Percentiles rank a stretch among this genome's conserved stretches.
Conservation (phyloP, 2,329 filamentous ascomycete genomes). For the Metarhizium album region DNA sequence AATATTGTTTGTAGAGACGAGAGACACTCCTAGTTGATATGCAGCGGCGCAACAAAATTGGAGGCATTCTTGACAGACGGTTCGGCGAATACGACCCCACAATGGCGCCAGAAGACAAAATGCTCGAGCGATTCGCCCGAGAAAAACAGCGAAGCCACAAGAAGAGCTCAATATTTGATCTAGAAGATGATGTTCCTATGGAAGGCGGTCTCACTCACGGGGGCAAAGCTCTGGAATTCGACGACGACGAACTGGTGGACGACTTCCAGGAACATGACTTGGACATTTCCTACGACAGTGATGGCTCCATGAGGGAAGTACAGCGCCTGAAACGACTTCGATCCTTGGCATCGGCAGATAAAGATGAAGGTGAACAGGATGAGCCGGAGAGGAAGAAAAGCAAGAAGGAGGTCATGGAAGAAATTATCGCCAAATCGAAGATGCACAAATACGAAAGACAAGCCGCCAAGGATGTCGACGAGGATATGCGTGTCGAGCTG, state of each 20-base stretch:
- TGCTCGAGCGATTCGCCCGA: conserved; percentile 78
- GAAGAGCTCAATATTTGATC: conserved; percentile 73
- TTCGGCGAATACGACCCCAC: conserved; percentile 93
- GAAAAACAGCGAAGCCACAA: conserved; percentile 75
- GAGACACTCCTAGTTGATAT: conserved; percentile 83
- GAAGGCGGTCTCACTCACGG: conserved; percentile 64
- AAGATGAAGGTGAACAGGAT: conserved; percentile 36
- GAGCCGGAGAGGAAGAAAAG: conserved; percentile 80
- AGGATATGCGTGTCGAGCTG: conserved; percentile 72
- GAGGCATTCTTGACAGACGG: conserved; percentile 82
- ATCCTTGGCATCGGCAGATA: conserved; percentile 29
- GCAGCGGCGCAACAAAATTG: conserved; percentile 79
- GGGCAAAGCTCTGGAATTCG: conserved; percentile 62
- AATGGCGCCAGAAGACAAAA: conserved; percentile 88
- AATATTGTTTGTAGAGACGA: conserved; percentile 42
- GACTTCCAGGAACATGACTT: conserved; percentile 76
- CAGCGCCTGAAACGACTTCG: conserved; percentile 48
- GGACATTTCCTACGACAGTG: conserved; percentile 46
- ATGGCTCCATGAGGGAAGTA: conserved; percentile 42
- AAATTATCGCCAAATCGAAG: conserved; percentile 96
- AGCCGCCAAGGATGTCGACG: conserved; percentile 83
- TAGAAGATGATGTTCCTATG: conserved; percentile 60
- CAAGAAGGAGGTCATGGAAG: conserved; percentile 96
- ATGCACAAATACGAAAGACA: conserved; percentile 91
- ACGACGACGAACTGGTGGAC: conserved; percentile 44